phyloP scores from a whole-genome alignment of 306 rosid species.

The Abrus precatorius region DNA sequence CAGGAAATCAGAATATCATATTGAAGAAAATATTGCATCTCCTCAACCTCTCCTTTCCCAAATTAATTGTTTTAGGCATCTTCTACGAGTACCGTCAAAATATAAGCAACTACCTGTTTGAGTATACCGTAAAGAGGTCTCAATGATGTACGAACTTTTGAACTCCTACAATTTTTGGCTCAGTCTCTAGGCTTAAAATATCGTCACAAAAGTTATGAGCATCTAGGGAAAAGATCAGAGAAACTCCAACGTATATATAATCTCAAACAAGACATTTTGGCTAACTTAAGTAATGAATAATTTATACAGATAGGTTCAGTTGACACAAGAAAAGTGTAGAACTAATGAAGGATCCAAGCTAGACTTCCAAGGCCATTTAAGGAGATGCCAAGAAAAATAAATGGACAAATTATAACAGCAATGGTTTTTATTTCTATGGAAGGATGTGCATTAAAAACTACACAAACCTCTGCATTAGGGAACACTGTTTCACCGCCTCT shows the following conservation, averaged over 20 bases:
- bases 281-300: constrained; percentile 26
- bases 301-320: constrained; percentile 22
- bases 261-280: constrained; percentile 20
- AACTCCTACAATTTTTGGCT: constrained; percentile 8
- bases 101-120: not conserved
- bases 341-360: constrained; percentile 11
- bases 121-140: constrained; percentile 15
- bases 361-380: constrained; percentile 13
- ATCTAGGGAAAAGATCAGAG: constrained; percentile 22
- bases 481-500: constrained; percentile 97
- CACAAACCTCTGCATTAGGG: constrained; percentile 91
- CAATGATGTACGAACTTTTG: constrained; percentile 23
- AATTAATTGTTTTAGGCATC: not conserved
- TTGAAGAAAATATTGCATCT: constrained; percentile 6
- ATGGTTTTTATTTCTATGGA: constrained; percentile 25
- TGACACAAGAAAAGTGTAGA: constrained; percentile 24
- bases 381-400: not conserved
- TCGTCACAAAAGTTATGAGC: constrained; percentile 19
- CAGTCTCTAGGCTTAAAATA: not conserved
- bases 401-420: constrained; percentile 24
- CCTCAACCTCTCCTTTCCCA: constrained; percentile 8
- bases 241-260: not conserved
- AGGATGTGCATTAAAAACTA: constrained; percentile 33
- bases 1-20: not conserved
- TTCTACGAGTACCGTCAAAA: constrained; percentile 4